Conservation (phyloP, 2,329 filamentous ascomycete genomes). For the Pseudogymnoascus sp. region DNA sequence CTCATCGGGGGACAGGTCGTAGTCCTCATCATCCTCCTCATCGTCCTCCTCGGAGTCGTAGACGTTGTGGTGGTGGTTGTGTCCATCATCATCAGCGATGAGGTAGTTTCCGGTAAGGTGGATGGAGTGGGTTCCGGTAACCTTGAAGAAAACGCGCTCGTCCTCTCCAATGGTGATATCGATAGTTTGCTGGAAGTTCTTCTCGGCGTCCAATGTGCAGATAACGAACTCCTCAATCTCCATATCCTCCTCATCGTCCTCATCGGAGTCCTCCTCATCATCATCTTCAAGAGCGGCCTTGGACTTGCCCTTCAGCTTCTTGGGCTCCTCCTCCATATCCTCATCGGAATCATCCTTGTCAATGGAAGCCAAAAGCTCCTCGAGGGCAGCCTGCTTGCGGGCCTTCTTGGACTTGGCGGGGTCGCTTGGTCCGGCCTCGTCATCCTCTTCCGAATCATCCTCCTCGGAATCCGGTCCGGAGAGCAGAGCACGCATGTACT, state of each 20-base stretch:
- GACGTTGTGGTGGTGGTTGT: slow-evolving; percentile 49
- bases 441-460: slow-evolving; percentile 49
- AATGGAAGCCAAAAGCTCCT: slow-evolving; percentile 67
- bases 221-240: slow-evolving; percentile 85
- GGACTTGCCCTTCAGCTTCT: slow-evolving; percentile 51
- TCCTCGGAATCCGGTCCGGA: slow-evolving; percentile 41
- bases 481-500: slow-evolving; percentile 52
- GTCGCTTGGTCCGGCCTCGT: slow-evolving; percentile 81
- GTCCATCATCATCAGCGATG: slow-evolving; percentile 52
- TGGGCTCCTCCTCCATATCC: slow-evolving; percentile 65
- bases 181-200: slow-evolving; percentile 90
- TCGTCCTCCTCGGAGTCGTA: slow-evolving; percentile 56
- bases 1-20: slow-evolving; percentile 73
- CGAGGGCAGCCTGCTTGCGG: slow-evolving; percentile 66
- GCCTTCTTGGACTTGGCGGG: slow-evolving; percentile 84
- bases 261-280: slow-evolving; percentile 45
- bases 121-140: slow-evolving; percentile 80
- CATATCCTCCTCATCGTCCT: slow-evolving; percentile 53
- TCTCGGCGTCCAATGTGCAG: slow-evolving; percentile 89
- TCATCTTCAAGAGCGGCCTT: slow-evolving; percentile 45
- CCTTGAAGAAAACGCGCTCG: slow-evolving; percentile 87
- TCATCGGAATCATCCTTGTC: slow-evolving; percentile 52
- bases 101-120: slow-evolving; percentile 97
- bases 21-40: slow-evolving; percentile 60
- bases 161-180: slow-evolving; percentile 86